Conservation (phyloP, 345 rosid species). For the Eucalyptus globulus region DNA sequence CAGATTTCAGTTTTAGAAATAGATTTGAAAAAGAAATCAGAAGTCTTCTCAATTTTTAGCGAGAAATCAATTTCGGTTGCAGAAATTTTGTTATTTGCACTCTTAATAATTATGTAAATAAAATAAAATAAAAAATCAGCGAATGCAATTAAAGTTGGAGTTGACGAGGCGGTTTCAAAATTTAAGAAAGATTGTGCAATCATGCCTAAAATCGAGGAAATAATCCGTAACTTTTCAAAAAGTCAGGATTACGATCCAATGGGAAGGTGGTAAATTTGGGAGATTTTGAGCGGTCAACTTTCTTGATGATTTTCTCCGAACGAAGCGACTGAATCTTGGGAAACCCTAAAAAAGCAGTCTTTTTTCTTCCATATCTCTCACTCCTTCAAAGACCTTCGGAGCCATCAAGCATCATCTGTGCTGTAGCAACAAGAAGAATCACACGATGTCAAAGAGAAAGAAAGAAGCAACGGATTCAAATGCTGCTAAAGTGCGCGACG, state of each 20-base stretch:
- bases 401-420: background rate
- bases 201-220: background rate
- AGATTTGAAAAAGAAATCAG: too few species aligned
- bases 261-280: background rate
- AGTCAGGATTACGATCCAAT: background rate
- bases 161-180: background rate
- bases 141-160: background rate
- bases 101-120: background rate
- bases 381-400: background rate
- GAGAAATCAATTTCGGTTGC: too few species aligned
- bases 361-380: background rate
- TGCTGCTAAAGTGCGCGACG: background rate
- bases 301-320: background rate
- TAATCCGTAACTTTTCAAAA: background rate
- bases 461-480: background rate
- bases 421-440: background rate
- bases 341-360: background rate
- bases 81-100: too few species aligned
- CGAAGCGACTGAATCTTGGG: background rate
- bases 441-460: background rate
- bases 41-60: too few species aligned
- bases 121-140: background rate
- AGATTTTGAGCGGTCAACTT: background rate
- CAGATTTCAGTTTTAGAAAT: fast-evolving
- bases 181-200: background rate